Conservation (phyloP, 1,139 yeast genomes). For the Kodamaea sp. region DNA sequence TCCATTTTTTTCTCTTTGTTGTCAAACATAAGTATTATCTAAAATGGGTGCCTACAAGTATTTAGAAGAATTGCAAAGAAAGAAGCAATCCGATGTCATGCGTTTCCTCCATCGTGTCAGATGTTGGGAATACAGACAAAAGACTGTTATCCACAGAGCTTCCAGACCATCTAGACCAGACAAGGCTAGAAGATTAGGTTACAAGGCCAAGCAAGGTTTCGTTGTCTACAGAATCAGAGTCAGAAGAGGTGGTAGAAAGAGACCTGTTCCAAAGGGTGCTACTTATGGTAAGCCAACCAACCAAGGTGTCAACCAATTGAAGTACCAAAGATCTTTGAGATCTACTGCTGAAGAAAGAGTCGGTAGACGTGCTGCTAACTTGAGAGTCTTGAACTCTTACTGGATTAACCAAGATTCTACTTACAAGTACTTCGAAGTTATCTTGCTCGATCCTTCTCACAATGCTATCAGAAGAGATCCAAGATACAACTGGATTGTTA, state of each 20-base stretch:
- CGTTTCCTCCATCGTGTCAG: conserved; percentile 99
- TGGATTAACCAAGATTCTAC: conserved; percentile 99
- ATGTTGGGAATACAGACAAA: conserved; percentile 99
- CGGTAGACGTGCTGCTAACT: conserved; percentile 97
- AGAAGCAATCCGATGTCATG: conserved; percentile 99
- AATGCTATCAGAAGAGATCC: conserved; percentile 99
- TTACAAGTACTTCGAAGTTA: conserved; percentile 98
- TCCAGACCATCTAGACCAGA: conserved; percentile 99
- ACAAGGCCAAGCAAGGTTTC: conserved; percentile 99
- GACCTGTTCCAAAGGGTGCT: conserved; percentile 99
- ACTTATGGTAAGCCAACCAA: conserved; percentile 99
- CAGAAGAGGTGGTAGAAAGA: conserved; percentile 99
- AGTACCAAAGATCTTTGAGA: conserved; percentile 98
- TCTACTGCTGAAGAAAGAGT: conserved; percentile 99
- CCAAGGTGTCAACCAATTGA: conserved; percentile 99
- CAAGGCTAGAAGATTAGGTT: conserved; percentile 99
- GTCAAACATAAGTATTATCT: conserved; percentile 14
- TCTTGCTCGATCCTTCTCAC: conserved; percentile 96
- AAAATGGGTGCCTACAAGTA: conserved; percentile 99
- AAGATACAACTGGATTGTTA: conserved; percentile 98
- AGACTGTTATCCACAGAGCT: conserved; percentile 98
- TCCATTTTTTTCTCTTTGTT: conserved; percentile 11
- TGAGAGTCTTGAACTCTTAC: conserved; percentile 99
- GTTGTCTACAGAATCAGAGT: conserved; percentile 98
- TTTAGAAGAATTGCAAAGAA: conserved; percentile 98